These are phyloP conservation scores for Pleurostoma richardsiae DNA, from an alignment of 2,329 filamentous ascomycete species.

Conservation along the genomic window DNA sequence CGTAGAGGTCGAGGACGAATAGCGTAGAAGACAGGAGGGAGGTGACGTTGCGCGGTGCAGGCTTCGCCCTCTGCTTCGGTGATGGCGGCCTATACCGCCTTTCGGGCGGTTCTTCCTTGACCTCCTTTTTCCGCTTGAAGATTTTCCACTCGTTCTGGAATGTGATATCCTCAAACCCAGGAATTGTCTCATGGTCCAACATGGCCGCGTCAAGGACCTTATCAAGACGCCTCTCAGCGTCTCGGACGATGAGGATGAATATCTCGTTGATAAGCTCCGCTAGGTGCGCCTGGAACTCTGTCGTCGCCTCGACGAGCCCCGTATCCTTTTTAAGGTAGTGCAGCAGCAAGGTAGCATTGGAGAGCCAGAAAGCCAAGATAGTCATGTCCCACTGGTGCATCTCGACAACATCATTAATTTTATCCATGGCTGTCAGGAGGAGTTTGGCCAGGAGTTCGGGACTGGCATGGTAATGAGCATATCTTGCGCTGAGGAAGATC, in stretches of 20 bases:
- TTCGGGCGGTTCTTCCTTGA: slow-evolving; percentile 84
- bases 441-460: slow-evolving; percentile 76
- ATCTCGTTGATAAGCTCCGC: slow-evolving; percentile 97
- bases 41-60: slow-evolving; percentile 90
- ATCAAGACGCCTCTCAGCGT: slow-evolving; percentile 92
- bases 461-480: slow-evolving; percentile 94
- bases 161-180: slow-evolving; percentile 91
- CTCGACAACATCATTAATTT: slow-evolving; percentile 97
- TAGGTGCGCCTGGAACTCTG: slow-evolving; percentile 87
- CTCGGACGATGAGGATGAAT: slow-evolving; percentile 93
- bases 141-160: slow-evolving; percentile 99
- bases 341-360: slow-evolving; percentile 88
- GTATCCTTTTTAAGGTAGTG: slow-evolving; percentile 96
- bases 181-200: slow-evolving; percentile 97
- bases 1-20: slow-evolving; percentile 97
- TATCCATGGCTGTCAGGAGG: slow-evolving; percentile 82
- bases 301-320: slow-evolving; percentile 73
- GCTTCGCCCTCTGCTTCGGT: slow-evolving; percentile 85
- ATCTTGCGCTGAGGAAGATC: slow-evolving; percentile 89
- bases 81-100: slow-evolving; percentile 90
- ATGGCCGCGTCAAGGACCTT: slow-evolving; percentile 91
- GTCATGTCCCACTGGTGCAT: slow-evolving; percentile 99
- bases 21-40: slow-evolving; percentile 92
- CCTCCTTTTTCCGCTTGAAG: slow-evolving; percentile 85
- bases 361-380: slow-evolving; percentile 97